A percentile compares a stretch with the other conserved stretches of the same genome.
Evolutionary conservation across 1,284 basidiomycete genomes (phyloP).

Genomic region (Ganoderma boninense): DNA sequence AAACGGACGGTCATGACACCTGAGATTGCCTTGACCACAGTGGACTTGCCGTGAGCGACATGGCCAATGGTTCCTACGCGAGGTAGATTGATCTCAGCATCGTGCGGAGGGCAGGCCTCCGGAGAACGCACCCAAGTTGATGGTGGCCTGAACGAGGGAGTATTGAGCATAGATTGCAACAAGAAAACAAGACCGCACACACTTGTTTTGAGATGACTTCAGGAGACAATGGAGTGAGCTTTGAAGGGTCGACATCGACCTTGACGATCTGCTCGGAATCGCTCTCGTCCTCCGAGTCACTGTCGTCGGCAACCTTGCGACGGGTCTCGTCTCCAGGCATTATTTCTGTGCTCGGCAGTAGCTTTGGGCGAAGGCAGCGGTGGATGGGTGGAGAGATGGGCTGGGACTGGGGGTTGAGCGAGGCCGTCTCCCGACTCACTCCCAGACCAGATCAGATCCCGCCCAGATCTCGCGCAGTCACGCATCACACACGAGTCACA

Average conservation of each 20-base stretch:
- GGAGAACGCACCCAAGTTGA: conserved; percentile 75
- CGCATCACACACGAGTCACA: neutral
- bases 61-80: conserved; percentile 89
- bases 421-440: no score
- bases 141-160: conserved; percentile 70
- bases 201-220: conserved; percentile 99
- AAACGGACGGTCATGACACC: conserved; percentile 99
- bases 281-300: conserved; percentile 68
- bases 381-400: neutral
- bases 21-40: conserved; percentile 98
- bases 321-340: conserved; percentile 74
- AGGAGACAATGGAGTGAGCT: conserved; percentile 90
- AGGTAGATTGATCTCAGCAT: conserved; percentile 20
- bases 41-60: conserved; percentile 99
- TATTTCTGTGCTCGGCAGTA: neutral
- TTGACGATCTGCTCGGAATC: conserved; percentile 63
- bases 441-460: no score
- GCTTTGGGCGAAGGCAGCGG: neutral
- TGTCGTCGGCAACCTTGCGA: conserved; percentile 68
- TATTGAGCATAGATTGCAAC: conserved; percentile 11
- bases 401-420: no score
- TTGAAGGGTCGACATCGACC: conserved; percentile 80
- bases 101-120: conserved; percentile 7
- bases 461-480: neutral
- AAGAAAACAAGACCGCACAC: conserved; percentile 37